These are phyloP conservation scores for Camellia sinensis DNA, from an alignment of 148 eudicot genomes.

Conservation along the genomic window DNA sequence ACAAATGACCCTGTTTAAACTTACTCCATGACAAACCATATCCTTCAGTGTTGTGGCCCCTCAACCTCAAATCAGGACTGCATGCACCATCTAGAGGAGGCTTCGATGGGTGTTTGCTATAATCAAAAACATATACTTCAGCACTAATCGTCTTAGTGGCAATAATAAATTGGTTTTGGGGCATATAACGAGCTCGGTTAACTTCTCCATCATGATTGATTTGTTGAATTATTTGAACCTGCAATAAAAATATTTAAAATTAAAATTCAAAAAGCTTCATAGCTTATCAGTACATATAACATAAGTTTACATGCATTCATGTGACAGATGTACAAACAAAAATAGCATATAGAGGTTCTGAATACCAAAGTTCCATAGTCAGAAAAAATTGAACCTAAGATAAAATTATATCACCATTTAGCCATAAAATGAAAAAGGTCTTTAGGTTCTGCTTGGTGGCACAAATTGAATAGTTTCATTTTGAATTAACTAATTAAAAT, in stretches of 20 bases:
- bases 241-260: constrained; percentile 17
- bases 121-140: constrained; percentile 86
- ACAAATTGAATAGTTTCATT: background rate
- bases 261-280: constrained; percentile 1
- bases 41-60: constrained; percentile 83
- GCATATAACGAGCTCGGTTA: constrained; percentile 92
- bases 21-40: constrained; percentile 81
- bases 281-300: background rate
- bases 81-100: constrained; percentile 72
- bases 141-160: constrained; percentile 88
- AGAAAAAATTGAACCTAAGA: background rate
- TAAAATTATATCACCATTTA: background rate
- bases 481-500: background rate
- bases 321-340: background rate
- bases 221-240: constrained; percentile 92
- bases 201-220: constrained; percentile 93
- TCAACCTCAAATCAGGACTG: constrained; percentile 83
- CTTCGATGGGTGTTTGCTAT: constrained; percentile 83
- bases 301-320: background rate
- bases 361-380: background rate
- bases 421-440: background rate
- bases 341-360: background rate
- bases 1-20: constrained; percentile 63
- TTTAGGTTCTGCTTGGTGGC: background rate
- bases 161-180: constrained; percentile 78